Percentiles rank a stretch among this genome's conserved stretches.
phyloP scores from a whole-genome alignment of 257 asterid genomes.

The Orobanche coerulescens region DNA sequence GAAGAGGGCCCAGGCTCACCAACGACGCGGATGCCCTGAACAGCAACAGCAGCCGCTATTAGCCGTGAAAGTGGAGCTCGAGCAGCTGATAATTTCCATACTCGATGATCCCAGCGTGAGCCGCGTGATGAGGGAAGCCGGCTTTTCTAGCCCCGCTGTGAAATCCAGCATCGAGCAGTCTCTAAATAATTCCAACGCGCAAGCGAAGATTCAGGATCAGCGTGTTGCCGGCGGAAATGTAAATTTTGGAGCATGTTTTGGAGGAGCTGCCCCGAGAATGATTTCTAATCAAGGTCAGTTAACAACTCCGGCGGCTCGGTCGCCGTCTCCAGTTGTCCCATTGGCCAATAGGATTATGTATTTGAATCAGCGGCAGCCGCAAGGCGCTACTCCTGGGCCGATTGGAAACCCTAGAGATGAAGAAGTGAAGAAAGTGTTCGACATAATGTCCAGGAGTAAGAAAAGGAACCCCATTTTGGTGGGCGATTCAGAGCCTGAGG shows the following conservation, averaged over 20 bases:
- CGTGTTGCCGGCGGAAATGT: slow-evolving; percentile 26
- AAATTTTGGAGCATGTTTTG: slow-evolving; percentile 34
- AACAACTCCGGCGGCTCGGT: slow-evolving; percentile 16
- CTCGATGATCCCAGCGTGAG: slow-evolving; percentile 88
- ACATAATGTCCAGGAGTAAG: slow-evolving; percentile 54
- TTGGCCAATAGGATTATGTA: slow-evolving; percentile 42
- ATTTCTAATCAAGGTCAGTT: slow-evolving; percentile 27
- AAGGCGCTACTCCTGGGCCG: slow-evolving; percentile 25
- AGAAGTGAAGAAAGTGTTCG: slow-evolving; percentile 56
- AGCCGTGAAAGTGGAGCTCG: slow-evolving; percentile 83
- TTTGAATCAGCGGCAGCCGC: slow-evolving; percentile 56
- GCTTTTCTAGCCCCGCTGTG: slow-evolving; percentile 83
- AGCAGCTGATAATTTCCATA: slow-evolving; percentile 70
- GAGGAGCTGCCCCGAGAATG: slow-evolving; percentile 37
- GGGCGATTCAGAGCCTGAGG: slow-evolving; percentile 69
- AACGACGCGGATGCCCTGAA: slow-evolving; percentile 79
- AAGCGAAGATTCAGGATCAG: slow-evolving; percentile 22
- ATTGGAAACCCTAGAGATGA: slow-evolving; percentile 40
- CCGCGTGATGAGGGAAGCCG: slow-evolving; percentile 85
- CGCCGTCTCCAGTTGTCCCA: slow-evolving; percentile 17
- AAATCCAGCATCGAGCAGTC: slow-evolving; percentile 74
- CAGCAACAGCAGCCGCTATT: slow-evolving; percentile 89
- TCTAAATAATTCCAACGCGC: slow-evolving; percentile 27
- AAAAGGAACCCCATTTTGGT: slow-evolving; percentile 79
- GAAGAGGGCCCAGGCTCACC: slow-evolving; percentile 88